Base-by-base conservation (phyloP, 345 rosid genomes). In the Anacardium occidentale region DNA sequence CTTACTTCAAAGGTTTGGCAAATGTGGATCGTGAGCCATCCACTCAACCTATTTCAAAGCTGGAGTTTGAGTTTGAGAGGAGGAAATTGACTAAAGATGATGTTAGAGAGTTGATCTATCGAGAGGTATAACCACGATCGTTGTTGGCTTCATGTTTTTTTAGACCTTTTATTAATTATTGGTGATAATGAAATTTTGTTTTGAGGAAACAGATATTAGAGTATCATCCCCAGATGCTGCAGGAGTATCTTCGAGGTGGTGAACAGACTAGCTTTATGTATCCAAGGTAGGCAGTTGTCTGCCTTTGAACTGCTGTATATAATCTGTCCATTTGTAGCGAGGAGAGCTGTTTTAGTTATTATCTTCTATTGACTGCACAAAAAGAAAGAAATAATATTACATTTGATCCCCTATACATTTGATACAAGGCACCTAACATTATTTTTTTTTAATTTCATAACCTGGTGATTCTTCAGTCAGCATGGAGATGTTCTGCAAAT, bases 11-110 rank as follows among this genome's bases (percentile, higher is more conserved):
- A 50, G 97, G 98, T 62, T 76, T 96, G 85, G 79, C 98, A 26
- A 93, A 90, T 78, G 90, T 87, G 37, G 98, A 96, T 29, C 87
- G 96, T 56, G 99, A 96, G 76, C 98, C 94, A 62, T 78, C 93
- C 34, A 88, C 96, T 55, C 92, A 84, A 79, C 89, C 99, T 48
- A 96, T 96, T 77, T 93, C 98, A 60, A 96, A 93, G 78, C 83
- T 96, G 69, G 99, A 96, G 83, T 96, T 96, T 82, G 99, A 96
- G 77, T 96, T 96, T 80, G 99, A 96, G 85, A 88, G 99, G 86
- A 90, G 91, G 81, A 93, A 93, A 79, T 64, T 95, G 70, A 79
- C 89, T 29, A 93, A 93, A 84, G 98, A 96, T 70, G 99, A 96
- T 80, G 97, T 96, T 54, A 85, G 99, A 82, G 97, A 93, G 83